Evolutionary conservation across 495 filamentous ascomycete genomes (phyloP), one percentile per base, ranked within the genome.

Genomic region (Neurospora sp.): DNA sequence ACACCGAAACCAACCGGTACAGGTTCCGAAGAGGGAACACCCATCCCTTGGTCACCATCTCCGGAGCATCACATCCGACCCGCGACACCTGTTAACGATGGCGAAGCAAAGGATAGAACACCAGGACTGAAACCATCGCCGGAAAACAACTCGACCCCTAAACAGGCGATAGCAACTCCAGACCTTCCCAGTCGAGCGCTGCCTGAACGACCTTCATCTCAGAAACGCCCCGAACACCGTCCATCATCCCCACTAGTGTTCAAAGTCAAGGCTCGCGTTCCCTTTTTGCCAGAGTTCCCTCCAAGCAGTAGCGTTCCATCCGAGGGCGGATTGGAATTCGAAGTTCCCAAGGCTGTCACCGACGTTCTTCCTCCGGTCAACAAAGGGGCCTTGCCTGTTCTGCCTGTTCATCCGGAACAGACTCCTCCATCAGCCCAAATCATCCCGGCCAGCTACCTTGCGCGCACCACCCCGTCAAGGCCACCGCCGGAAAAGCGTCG

Each of bases 301-400:
- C 76, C 76, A 6, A 85, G 82, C 71, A 81, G 80, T 66, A 80
- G 79, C 46, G 42, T 69, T 8, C 75, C 73, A 7, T 83, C 84
- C 18, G 89, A 90, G 10, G 84, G 83, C 3, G 83, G 84, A n/a
- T 84, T 90, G 78, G 88, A 90, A 62, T 77, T 86, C 16, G 83
- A 84, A 77, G 79, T 88, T 6, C 89, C 88, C 35, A 80, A 81
- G 71, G 85, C 87, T 5, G 80, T 89, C 16, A 81, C 79, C 23
- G 80, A 85, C 41, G 49, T 46, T 31, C 42, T 79, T 9, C 72
- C 76, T 9, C 70, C 78, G 2, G 71, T 75, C 20, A 78, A 79
- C 70, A 78, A 71, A 42, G 69, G 70, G 12, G 76, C 75, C 23
- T 41, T 74, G 8, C 46, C 66, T 20, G 62, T 74, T 38, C 70